Percentiles rank a stretch among this genome's conserved stretches.
phyloP scores from a whole-genome alignment of 345 rosid genomes.

The Eucalyptus polyanthemos region DNA sequence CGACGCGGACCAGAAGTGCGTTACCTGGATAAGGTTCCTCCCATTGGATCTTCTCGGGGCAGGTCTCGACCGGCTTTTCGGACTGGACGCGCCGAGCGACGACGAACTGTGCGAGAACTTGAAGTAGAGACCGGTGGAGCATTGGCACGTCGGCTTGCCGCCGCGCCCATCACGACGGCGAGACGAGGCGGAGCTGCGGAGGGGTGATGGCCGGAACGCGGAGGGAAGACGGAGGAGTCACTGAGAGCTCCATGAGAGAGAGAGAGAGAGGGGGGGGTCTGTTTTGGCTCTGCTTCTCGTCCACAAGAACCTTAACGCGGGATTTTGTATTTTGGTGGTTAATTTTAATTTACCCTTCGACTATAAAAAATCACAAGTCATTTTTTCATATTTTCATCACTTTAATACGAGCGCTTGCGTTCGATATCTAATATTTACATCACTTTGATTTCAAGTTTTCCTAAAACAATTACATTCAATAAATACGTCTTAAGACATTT shows the following conservation, averaged over 20 bases:
- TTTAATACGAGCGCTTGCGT: background rate
- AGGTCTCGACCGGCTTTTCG: slow-evolving; percentile 1
- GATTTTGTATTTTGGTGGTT: background rate
- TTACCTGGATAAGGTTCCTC: slow-evolving; percentile 32
- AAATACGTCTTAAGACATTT: too few relatives aligned
- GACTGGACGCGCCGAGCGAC: slow-evolving; percentile 1
- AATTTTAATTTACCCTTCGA: background rate
- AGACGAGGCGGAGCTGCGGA: background rate
- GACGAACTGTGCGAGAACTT: slow-evolving; percentile 2
- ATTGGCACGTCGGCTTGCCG: background rate
- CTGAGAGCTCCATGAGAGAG: too few relatives aligned
- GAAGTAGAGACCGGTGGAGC: background rate
- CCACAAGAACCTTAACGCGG: background rate
- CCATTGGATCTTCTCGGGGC: background rate
- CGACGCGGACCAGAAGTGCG: background rate
- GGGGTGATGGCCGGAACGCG: slow-evolving; percentile 13
- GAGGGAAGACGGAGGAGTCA: too few relatives aligned
- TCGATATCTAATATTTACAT: background rate
- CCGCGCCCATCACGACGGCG: background rate
- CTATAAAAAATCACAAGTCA: too few relatives aligned
- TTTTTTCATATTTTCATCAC: background rate
- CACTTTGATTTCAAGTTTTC: background rate
- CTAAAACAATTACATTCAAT: too few relatives aligned
- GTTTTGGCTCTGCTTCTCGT: background rate
- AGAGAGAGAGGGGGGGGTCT: background rate